Evolutionary conservation across 139 green algal genomes (phyloP).

Genomic region (Mesotaenium endlicherianum): DNA sequence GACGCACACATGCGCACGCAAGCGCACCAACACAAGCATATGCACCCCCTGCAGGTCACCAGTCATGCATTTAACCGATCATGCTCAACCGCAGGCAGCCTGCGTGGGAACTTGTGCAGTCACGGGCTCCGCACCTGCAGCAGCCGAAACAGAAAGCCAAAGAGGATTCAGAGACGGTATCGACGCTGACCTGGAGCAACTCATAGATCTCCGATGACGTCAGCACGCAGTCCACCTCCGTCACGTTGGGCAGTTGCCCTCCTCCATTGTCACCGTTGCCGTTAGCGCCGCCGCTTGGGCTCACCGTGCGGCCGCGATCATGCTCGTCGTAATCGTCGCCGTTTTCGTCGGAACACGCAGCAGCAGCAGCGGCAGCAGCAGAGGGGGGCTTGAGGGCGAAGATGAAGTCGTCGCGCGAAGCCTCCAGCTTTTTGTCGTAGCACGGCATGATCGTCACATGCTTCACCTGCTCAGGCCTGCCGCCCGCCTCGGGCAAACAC

Average conservation of each 20-base stretch:
- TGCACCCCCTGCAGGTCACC: too few relatives aligned
- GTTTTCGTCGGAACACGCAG: not conserved
- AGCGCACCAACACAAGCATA: not conserved
- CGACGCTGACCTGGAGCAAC: slow-evolving; percentile 68
- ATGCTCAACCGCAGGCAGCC: too few relatives aligned
- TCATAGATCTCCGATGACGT: slow-evolving; percentile 76
- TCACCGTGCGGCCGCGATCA: not conserved
- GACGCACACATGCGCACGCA: not conserved
- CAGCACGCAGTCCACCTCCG: slow-evolving; percentile 88
- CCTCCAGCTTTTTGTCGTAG: slow-evolving; percentile 99
- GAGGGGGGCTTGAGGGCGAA: not conserved
- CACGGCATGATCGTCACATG: slow-evolving; percentile 96
- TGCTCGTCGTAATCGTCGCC: not conserved
- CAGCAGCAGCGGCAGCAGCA: not conserved
- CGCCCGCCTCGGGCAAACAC: not conserved
- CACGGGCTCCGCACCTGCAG: too few relatives aligned
- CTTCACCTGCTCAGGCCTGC: slow-evolving; percentile 64
- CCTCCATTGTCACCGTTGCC: not conserved
- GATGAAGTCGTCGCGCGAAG: slow-evolving; percentile 62
- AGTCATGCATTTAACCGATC: too few relatives aligned
- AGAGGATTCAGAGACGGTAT: too few relatives aligned
- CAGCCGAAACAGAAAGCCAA: too few relatives aligned
- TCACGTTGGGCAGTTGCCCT: slow-evolving; percentile 4
- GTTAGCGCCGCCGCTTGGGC: not conserved
- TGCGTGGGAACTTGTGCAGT: too few relatives aligned